Evolutionary conservation across 106 monocot genomes (phyloP).

Genomic region (Acorus gramineus): DNA sequence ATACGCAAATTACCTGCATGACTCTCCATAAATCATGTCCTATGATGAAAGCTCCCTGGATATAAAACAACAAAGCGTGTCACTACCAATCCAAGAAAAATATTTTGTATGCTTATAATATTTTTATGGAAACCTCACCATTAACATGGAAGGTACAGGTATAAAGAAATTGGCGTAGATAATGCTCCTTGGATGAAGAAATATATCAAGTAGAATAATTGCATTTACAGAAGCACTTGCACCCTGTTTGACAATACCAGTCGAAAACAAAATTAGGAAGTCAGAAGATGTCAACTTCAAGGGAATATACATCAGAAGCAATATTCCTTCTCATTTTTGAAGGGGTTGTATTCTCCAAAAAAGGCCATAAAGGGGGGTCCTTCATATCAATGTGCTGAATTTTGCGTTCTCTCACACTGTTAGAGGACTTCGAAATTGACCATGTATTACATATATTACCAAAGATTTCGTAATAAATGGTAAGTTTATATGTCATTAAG

Average conservation of each 20-base stretch:
- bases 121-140: constrained; percentile 33
- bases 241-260: constrained; percentile 38
- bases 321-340: too few relatives aligned
- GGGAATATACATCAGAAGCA: too few relatives aligned
- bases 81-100: too few relatives aligned
- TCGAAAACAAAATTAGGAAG: background rate
- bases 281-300: background rate
- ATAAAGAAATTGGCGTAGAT: constrained; percentile 65
- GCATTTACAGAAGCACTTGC: constrained; percentile 94
- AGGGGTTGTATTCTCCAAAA: background rate
- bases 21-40: constrained; percentile 47
- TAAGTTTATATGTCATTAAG: too few relatives aligned
- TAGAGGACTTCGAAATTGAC: too few relatives aligned
- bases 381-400: too few relatives aligned
- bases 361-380: too few relatives aligned
- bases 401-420: too few relatives aligned
- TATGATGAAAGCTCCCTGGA: constrained; percentile 51
- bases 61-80: background rate
- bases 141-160: constrained; percentile 61
- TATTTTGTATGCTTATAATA: too few relatives aligned
- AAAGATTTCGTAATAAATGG: too few relatives aligned
- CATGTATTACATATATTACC: too few relatives aligned
- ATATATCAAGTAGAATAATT: constrained; percentile 72
- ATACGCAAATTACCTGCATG: constrained; percentile 23
- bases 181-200: constrained; percentile 68